Base-by-base conservation (phyloP, 164 flowering plant species). In the Berberis thunbergii region DNA sequence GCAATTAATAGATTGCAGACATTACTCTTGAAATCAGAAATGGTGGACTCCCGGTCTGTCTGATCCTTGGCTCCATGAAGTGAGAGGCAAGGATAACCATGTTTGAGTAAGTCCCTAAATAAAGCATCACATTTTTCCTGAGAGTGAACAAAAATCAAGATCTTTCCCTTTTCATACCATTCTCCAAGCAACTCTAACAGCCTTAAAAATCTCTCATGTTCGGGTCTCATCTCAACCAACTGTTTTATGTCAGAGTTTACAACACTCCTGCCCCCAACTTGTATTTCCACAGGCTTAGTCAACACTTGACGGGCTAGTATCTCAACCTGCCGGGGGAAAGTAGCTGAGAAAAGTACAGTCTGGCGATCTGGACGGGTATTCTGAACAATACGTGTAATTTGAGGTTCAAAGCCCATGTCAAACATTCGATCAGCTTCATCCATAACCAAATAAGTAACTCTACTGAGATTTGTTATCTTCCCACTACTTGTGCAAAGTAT, bases 361-460 rank as follows among this genome's bases (percentile, higher is more conserved):
- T 93, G 98, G 4, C 97, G 84, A 59, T 88, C 96, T 43, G 97
- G 98, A 26, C 88, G 72, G 12, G 85, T 90, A 78, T 94, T 94
- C 71, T 90, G 98, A 50, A 94, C 91, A 69, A 94, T 90, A 61
- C 96, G 75, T 54, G 98, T 87, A 11, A 94, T 94, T 77, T 94
- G 98, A 57, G 97, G 98, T 76, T 91, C 97, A 76, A 94, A 91
- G 45, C 98, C 98, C 98, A 94, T 87, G 75, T 94, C 98, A 80
- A 94, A 94, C 98, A 94, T 94, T 4, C 97, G 76, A 76, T 92
- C 98, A 62, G 97, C 98, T 81, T 92, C 98, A 78, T 92, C 98
- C 96, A 92, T 80, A 60, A 94, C 98, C 65, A 94, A 73, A 69
- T 81, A 94, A 6, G 98, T 88, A 49, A 91, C 96, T 68, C 95